Evolutionary conservation across 1,284 basidiomycete genomes (phyloP).

Genomic region (Vanrija sp.): DNA sequence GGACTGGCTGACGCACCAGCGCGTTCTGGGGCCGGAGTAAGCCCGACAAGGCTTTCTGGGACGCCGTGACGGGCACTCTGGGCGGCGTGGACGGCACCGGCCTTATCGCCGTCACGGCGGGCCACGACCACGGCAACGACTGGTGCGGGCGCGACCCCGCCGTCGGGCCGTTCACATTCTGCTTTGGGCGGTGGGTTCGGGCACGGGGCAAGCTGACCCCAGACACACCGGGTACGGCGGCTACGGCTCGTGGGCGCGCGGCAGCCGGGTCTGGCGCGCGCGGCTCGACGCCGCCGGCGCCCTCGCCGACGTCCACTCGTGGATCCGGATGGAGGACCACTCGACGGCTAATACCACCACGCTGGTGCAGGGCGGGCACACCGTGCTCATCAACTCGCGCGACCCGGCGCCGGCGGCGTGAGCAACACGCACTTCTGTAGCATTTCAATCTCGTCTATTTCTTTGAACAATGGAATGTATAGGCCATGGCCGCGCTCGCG

Average conservation of each 20-base stretch:
- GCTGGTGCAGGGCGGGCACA: background rate
- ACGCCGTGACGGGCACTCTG: slow-evolving; percentile 2
- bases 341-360: slow-evolving; percentile 7
- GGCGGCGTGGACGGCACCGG: slow-evolving; percentile 2
- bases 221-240: slow-evolving; percentile 13
- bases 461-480: too few relatives aligned
- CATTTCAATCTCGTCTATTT: too few relatives aligned
- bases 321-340: slow-evolving; percentile 9
- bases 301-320: background rate
- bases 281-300: background rate
- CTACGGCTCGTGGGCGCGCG: slow-evolving; percentile 10
- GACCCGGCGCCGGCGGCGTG: slow-evolving; percentile 1
- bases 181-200: slow-evolving; percentile 3
- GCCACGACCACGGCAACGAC: slow-evolving; percentile 27
- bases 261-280: slow-evolving; percentile 2
- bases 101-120: slow-evolving; percentile 15
- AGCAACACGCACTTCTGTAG: background rate
- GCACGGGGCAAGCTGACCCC: background rate
- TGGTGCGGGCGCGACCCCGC: slow-evolving; percentile 19
- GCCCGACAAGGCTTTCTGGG: slow-evolving; percentile 9
- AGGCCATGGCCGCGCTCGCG: too few relatives aligned
- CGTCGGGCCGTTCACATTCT: slow-evolving; percentile 11
- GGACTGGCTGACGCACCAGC: background rate
- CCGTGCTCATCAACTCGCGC: slow-evolving; percentile 3
- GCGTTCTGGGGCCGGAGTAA: background rate